phyloP scores from a whole-genome alignment of 371 early-diverging fungal genomes.

The Mortierella polycephala region DNA sequence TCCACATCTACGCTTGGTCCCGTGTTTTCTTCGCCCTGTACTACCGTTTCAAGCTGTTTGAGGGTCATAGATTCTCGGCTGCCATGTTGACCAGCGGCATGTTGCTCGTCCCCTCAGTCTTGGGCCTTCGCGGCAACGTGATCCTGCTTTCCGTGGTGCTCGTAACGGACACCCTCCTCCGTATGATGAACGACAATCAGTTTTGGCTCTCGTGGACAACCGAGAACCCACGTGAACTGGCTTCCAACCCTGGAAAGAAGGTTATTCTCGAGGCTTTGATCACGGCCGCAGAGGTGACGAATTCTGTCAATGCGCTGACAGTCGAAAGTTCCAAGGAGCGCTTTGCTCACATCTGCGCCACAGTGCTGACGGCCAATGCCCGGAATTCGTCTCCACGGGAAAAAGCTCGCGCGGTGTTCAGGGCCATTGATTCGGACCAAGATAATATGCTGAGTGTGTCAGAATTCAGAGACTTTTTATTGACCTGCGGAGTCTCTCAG shows the following conservation, averaged over 20 bases:
- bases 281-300: conserved; percentile 42
- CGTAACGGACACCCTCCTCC: conserved; percentile 24
- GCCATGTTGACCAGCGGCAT: conserved; percentile 53
- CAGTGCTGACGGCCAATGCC: conserved; percentile 33
- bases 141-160: conserved; percentile 23
- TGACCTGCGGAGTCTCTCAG: conserved; percentile 30
- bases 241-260: conserved; percentile 40
- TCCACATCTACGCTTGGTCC: conserved; percentile 55
- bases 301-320: conserved; percentile 12
- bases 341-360: conserved; percentile 37
- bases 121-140: conserved; percentile 45
- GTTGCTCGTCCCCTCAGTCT: conserved; percentile 43
- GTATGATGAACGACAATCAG: conserved; percentile 1
- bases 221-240: conserved; percentile 45
- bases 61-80: conserved; percentile 50
- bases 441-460: conserved; percentile 23
- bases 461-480: conserved; percentile 40
- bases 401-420: conserved; percentile 40
- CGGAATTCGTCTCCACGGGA: conserved; percentile 33
- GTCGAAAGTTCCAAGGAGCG: conserved; percentile 19
- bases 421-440: conserved; percentile 36
- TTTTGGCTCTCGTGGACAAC: conserved; percentile 54
- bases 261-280: conserved; percentile 38
- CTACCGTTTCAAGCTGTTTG: conserved; percentile 50
- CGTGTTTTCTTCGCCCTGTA: conserved; percentile 52